Evolutionary conservation across 2,329 filamentous ascomycete species (phyloP).

Genomic region (Trichoderma asperellum): DNA sequence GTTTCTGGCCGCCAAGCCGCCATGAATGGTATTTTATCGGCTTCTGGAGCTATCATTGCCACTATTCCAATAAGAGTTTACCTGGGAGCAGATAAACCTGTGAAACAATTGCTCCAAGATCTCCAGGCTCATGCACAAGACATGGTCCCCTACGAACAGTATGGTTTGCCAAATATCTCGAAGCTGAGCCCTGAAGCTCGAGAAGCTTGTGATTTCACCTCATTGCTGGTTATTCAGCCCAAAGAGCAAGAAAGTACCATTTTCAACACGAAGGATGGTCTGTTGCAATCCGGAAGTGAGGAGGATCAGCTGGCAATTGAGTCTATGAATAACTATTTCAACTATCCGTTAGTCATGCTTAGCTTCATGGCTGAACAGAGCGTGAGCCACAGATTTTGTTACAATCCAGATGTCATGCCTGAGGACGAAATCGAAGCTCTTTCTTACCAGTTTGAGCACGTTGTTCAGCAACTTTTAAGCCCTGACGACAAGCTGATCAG

Average conservation of each 20-base stretch:
- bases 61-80: constrained; percentile 32
- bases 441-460: constrained; percentile 29
- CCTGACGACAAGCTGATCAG: not conserved
- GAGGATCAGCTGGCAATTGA: constrained; percentile 19
- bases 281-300: not conserved
- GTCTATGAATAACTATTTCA: constrained; percentile 30
- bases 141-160: constrained; percentile 36
- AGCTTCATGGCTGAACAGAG: constrained; percentile 18
- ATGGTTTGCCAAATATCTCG: constrained; percentile 33
- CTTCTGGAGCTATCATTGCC: constrained; percentile 31
- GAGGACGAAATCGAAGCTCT: constrained; percentile 26
- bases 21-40: constrained; percentile 28
- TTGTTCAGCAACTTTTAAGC: constrained; percentile 30
- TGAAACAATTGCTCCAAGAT: constrained; percentile 26
- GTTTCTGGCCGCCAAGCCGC: constrained; percentile 30
- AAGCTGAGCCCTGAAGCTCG: constrained; percentile 30
- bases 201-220: constrained; percentile 24
- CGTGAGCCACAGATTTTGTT: constrained; percentile 22
- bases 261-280: not conserved
- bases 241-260: constrained; percentile 7
- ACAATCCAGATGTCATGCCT: constrained; percentile 25
- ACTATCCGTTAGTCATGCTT: constrained; percentile 30
- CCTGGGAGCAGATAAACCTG: constrained; percentile 24
- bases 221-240: constrained; percentile 21
- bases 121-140: constrained; percentile 31